Conservation (phyloP, 2,329 filamentous ascomycete genomes). For the Cytospora paraplurivora region DNA sequence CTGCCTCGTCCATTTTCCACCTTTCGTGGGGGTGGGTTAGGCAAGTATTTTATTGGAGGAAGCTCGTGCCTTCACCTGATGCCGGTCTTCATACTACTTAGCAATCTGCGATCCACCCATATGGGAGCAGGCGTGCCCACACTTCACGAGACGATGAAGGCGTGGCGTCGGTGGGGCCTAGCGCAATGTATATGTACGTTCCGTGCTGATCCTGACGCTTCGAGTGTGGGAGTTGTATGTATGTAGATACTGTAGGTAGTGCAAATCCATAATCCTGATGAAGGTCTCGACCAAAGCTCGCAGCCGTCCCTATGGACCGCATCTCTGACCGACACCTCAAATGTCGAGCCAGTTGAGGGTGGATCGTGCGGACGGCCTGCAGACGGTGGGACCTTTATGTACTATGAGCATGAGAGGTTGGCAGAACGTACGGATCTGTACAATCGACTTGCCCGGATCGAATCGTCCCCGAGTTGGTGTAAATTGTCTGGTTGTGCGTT, state of each 20-base stretch:
- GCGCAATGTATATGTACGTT: background rate
- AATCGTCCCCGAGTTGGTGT: background rate
- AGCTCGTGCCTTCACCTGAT: background rate
- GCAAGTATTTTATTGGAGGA: background rate
- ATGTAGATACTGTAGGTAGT: background rate
- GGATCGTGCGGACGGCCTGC: background rate
- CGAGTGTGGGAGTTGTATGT: background rate
- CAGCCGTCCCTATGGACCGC: background rate
- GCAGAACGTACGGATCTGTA: background rate
- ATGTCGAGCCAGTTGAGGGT: background rate
- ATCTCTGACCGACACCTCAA: background rate
- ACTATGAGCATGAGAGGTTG: background rate
- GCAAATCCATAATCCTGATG: background rate
- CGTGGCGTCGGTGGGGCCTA: slow-evolving; percentile 2
- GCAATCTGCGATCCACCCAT: background rate
- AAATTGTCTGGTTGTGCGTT: background rate
- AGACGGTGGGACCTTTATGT: background rate
- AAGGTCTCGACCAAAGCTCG: background rate
- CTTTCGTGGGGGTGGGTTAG: background rate
- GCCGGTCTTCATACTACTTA: background rate
- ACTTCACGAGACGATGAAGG: slow-evolving; percentile 1
- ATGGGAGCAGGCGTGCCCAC: background rate
- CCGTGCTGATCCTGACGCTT: background rate
- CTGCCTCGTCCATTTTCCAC: background rate
- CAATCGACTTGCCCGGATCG: no score